Base-by-base conservation (phyloP, 1,284 basidiomycete species). In the Athelia psychrophila region DNA sequence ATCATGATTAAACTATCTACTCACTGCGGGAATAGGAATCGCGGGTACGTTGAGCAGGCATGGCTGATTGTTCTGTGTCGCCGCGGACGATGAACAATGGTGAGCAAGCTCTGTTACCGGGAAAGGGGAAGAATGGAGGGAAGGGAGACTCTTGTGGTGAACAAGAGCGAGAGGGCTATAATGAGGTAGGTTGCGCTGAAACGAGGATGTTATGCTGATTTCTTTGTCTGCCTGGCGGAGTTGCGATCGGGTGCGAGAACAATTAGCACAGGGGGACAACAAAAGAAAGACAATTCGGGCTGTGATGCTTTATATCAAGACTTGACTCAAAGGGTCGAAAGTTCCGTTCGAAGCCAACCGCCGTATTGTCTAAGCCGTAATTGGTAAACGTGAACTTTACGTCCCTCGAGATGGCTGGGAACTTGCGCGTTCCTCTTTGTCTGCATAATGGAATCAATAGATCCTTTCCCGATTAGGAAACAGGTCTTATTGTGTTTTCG, bases 31-130 rank as follows among this genome's bases (percentile, higher is more conserved):
- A 69, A 60, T 74, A 76, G 74, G 76, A 81, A 74, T 87, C 84
- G 76, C 83, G 84, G 67, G 84, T 86, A 74, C 86, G 84, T 64
- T 81, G 74, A 51, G 83, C 84, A 68, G 85, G 86, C 85, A 88
- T n/a, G n/a, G n/a, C n/a, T 88, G 76, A 77, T 80, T 72, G 73
- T 73, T 73, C 68, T 65, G 35, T 49, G 53, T 56, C 53, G 55
- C 42, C 50, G 33, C 51, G 60, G 66, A 59, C 66, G 56, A n/a
- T 64, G 64, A 35, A 35, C 33, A n/a, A 35, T 35, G 33, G 33
- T 35, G 33, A 35, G 33, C 33, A 35, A 35, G 33, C 33, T 35
- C 33, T n/a, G n/a, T 10, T 35, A 68, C 66, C 58, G 50, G 51
- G 51, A 51, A 55, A 47, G 58, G 58, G 62, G 59, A 62, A 61